Evolutionary conservation across 2,329 filamentous ascomycete genomes (phyloP), one percentile per base, ranked within the genome.

Genomic region (Epichloe brachyelytri): DNA sequence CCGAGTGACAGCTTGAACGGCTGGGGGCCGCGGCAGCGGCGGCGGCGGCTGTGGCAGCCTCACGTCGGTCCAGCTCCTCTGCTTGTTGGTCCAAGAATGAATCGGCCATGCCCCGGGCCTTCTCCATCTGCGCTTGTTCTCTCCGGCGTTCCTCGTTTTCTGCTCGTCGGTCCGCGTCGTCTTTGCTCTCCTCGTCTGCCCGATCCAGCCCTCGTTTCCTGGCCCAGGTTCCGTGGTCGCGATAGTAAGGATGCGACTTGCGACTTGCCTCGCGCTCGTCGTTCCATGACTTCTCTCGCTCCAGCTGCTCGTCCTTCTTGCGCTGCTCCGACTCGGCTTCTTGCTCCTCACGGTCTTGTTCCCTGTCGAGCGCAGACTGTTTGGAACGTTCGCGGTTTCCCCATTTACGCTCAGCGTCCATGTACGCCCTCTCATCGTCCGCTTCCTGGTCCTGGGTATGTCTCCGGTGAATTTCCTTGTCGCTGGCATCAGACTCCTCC

Each of bases 1-100:
- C 90, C 90, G 26, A 97, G 83, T 1, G 89, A 95, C 52, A 97
- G 78, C 67, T 95, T 97, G 78, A 97, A 94, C 22, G 84, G 83
- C 62, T 87, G 83, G 3, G 86, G 87, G 22, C 19, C 19, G 5
- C 19, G 19, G 19, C 19, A 3, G 19, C 19, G 19, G 22, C 5
- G 5, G 19, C 22, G 22, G 38, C 15, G n/a, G 65, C 69, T 6
- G 61, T 58, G 51, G 66, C 61, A 57, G 69, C 54, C 41, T 62
- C 61, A 43, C 72, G 70, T 43, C 72, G 68, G 57, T 78, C 79
- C 65, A 94, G 76, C 62, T 95, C 88, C 58, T 85, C 79, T 0
- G 86, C 87, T 64, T 94, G 87, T 54, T 83, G 80, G 57, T 88
- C 86, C 53, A 96, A 76, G 80, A 96, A 97, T 40, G 86, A 86